Percentiles rank a stretch among this genome's conserved stretches.
These are phyloP conservation scores for Gracilaria domingensis DNA, from an alignment of 23 red algal genomes.

Conservation along the genomic window DNA sequence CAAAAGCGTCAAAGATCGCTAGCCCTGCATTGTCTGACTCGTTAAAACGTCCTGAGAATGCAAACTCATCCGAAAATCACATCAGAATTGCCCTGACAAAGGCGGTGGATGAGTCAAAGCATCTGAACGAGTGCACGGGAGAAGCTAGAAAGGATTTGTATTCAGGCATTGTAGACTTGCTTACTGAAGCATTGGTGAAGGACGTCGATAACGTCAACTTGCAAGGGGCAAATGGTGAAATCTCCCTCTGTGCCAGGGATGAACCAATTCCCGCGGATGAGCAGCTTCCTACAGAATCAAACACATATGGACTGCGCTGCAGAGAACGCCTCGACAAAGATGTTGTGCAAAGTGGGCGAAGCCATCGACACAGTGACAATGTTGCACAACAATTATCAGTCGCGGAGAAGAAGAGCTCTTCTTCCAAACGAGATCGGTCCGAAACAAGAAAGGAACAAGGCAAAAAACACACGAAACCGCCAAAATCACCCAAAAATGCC, in stretches of 20 bases:
- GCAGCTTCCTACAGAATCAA: background rate
- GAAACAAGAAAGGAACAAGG: background rate
- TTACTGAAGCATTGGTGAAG: conserved; percentile 15
- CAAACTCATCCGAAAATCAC: background rate
- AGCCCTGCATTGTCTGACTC: background rate
- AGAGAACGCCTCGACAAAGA: background rate
- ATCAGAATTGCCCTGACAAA: background rate
- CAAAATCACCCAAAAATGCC: conserved; percentile 10
- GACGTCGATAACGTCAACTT: background rate
- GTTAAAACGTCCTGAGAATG: background rate
- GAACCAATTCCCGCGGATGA: conserved; percentile 4
- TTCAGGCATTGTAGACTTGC: background rate
- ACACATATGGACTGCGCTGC: background rate
- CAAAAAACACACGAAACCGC: background rate
- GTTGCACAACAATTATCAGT: background rate
- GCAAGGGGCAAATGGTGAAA: background rate
- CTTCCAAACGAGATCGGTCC: background rate
- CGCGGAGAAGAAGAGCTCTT: background rate
- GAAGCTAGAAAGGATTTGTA: conserved; percentile 24
- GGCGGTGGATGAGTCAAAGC: background rate
- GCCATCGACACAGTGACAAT: background rate
- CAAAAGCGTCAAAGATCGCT: background rate
- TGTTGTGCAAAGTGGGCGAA: background rate
- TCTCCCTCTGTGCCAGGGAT: conserved; percentile 3
- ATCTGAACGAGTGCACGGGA: conserved; percentile 6